phyloP scores from a whole-genome alignment of 257 asterid species.

The Ilex asprella region DNA sequence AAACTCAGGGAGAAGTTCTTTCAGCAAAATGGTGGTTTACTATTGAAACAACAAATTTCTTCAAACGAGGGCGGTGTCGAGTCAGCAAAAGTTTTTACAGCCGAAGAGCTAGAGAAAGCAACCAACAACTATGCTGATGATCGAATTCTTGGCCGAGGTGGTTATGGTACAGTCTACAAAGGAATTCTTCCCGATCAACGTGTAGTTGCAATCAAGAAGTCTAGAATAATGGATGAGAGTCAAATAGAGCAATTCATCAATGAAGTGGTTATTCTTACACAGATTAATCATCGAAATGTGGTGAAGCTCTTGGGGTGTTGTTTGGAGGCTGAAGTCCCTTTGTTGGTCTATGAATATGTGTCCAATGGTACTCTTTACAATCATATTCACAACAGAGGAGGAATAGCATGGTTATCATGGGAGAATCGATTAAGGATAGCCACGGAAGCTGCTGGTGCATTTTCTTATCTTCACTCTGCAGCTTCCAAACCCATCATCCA shows the following conservation, averaged over 20 bases:
- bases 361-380: too few species aligned
- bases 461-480: too few species aligned
- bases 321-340: too few species aligned
- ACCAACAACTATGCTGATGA: constrained; percentile 21
- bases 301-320: too few species aligned
- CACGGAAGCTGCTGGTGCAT: too few species aligned
- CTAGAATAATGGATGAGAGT: constrained; percentile 5
- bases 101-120: constrained; percentile 34
- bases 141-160: constrained; percentile 4
- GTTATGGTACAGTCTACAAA: background rate
- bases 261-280: constrained; percentile 3
- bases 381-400: too few species aligned
- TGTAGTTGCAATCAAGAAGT: background rate
- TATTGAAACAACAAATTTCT: constrained; percentile 27
- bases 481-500: too few species aligned
- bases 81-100: constrained; percentile 26
- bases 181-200: background rate
- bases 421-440: too few species aligned
- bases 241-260: constrained; percentile 6
- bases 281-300: background rate
- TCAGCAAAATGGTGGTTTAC: constrained; percentile 33
- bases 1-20: constrained; percentile 33
- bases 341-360: too few species aligned
- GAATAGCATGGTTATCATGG: too few species aligned
- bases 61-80: constrained; percentile 20